Conservation (phyloP, 192 early-diverging fungal genomes). For the Linnemannia elongata region DNA sequence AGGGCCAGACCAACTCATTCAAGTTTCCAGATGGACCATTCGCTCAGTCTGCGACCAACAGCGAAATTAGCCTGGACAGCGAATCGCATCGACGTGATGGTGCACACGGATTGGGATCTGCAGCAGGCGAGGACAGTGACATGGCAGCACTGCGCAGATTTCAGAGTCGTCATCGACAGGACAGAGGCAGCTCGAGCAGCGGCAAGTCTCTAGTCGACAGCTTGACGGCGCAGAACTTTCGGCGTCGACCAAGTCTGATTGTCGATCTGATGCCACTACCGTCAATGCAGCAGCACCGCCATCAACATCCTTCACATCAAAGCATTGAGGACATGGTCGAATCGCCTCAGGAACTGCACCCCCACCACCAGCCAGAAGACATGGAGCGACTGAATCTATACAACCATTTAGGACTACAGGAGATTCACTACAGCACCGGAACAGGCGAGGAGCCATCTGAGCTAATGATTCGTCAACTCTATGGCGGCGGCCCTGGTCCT, state of each 20-base stretch:
- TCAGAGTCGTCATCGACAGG: neutral
- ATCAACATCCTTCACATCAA: neutral
- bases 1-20: neutral
- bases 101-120: neutral
- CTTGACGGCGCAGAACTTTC: neutral
- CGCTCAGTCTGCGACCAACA: slow-evolving; percentile 10
- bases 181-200: neutral
- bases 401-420: slow-evolving; percentile 19
- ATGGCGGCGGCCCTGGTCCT: neutral
- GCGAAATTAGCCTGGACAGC: slow-evolving; percentile 29
- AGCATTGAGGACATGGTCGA: slow-evolving; percentile 16
- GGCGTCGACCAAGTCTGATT: neutral
- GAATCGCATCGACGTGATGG: neutral
- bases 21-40: neutral
- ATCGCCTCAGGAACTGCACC: slow-evolving; percentile 12
- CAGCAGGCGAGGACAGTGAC: neutral
- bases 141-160: neutral
- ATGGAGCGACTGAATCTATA: slow-evolving; percentile 16
- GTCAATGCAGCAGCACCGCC: neutral
- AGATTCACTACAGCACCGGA: slow-evolving; percentile 10
- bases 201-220: neutral
- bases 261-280: slow-evolving; percentile 3
- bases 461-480: slow-evolving; percentile 3
- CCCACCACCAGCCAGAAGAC: neutral
- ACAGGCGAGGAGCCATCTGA: slow-evolving; percentile 10